Base-by-base conservation (phyloP, 2,329 filamentous ascomycete genomes). In the Salinomyces thailandicus region DNA sequence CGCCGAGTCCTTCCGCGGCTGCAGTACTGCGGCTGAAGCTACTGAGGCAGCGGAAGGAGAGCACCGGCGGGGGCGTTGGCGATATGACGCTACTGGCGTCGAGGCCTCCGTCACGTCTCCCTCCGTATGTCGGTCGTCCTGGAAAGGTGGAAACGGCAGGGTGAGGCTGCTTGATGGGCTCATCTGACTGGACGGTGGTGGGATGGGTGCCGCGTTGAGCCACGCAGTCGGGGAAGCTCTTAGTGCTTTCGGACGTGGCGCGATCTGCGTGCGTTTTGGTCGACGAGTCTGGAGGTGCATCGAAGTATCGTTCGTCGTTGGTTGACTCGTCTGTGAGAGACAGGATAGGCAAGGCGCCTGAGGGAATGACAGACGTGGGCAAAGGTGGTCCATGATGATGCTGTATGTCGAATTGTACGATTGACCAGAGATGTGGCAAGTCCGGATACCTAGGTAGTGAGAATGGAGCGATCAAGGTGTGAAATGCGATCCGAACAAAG, bases 331-430 rank as follows among this genome's bases (percentile, higher is more conserved):
- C 36, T 32, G 38, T 13, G 51, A 52, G 24, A 55, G 51, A 38
- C 52, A 55, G 39, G 48, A 45, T 26, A 55, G 42, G 46, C 52
- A 55, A 28, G 52, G 50, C 36, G 50, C 48, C 16, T 46, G 36
- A 12, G 52, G 51, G 29, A 50, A 52, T 5, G 46, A 47, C 12
- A 47, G 40, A 18, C 51, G 42, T 24, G 52, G 52, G 43, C 52
- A 55, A 16, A 55, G 49, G 32, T 55, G 52, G 34, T 55, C 52
- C 52, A 55, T 54, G 15, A 19, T 4, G 14, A 11, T 20, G 15
- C 27, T 30, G 27, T 30, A 38, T 15, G 32, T 15, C 9, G 17
- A 22, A n/a, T n/a, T n/a, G n/a, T n/a, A n/a, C n/a, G n/a, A n/a
- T n/a, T n/a, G n/a, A n/a, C n/a, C n/a, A 19, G 11, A 12, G 31